A percentile compares a stretch with the other conserved stretches of the same genome.
These are phyloP conservation scores for Thamnidium elegans DNA, from an alignment of 192 early-diverging fungal species.

Conservation along the genomic window DNA sequence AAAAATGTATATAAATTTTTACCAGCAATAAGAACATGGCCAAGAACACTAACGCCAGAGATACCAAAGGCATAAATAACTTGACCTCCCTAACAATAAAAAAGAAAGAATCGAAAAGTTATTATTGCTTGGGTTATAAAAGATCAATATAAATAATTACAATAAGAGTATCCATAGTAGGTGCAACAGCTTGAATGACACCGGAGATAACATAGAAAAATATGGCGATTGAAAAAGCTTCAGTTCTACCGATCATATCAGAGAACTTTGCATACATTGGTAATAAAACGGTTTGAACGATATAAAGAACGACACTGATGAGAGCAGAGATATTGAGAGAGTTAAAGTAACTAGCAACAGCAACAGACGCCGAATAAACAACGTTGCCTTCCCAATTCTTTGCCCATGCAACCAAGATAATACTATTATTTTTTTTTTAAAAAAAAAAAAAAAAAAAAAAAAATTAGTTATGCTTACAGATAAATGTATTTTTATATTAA, in stretches of 20 bases:
- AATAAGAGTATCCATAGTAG: constrained; percentile 4
- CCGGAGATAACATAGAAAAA: constrained; percentile 4
- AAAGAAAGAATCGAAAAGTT: not conserved
- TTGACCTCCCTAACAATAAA: constrained; percentile 20
- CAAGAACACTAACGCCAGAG: constrained; percentile 16
- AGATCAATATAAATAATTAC: not conserved
- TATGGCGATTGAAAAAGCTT: not conserved
- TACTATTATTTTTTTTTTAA: not conserved
- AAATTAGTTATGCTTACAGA: not conserved
- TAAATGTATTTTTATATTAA: not conserved
- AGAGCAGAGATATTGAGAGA: constrained; percentile 12
- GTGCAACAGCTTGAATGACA: not conserved
- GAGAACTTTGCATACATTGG: constrained; percentile 25
- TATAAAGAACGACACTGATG: constrained; percentile 9
- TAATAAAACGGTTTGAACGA: constrained; percentile 13
- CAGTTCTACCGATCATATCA: constrained; percentile 22
- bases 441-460: no score
- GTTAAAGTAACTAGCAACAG: not conserved
- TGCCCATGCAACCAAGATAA: constrained; percentile 10
- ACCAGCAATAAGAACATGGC: constrained; percentile 22
- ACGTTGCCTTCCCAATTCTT: constrained; percentile 22
- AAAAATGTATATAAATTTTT: not conserved
- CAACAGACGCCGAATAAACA: not conserved
- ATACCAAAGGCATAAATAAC: constrained; percentile 25
- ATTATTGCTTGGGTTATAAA: no score